A percentile compares a stretch with the other conserved stretches of the same genome.
Evolutionary conservation across 2,329 filamentous ascomycete species (phyloP).

Genomic region (Lachnum nothofagi): DNA sequence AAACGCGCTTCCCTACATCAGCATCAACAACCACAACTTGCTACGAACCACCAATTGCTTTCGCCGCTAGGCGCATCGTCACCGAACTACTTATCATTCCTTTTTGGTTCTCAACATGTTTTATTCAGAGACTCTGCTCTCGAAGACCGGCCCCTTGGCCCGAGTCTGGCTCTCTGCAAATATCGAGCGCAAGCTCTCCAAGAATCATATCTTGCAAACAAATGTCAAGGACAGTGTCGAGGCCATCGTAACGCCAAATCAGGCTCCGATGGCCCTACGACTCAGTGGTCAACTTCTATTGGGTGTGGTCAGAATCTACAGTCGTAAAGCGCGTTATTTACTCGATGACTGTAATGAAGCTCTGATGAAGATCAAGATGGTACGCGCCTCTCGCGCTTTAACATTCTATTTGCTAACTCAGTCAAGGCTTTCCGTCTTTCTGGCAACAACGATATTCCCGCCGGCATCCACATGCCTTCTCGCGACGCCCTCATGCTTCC

Average conservation of each 20-base stretch:
- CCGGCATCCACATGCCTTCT: conserved; percentile 72
- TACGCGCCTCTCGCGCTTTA: conserved; percentile 40
- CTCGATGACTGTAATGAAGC: conserved; percentile 97
- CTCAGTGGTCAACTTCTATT: conserved; percentile 90
- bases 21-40: conserved; percentile 10
- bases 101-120: conserved; percentile 63
- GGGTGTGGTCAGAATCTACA: conserved; percentile 96
- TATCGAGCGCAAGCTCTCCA: conserved; percentile 95
- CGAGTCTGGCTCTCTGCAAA: conserved; percentile 98
- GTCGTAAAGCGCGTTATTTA: conserved; percentile 91
- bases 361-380: conserved; percentile 97
- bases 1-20: conserved; percentile 20
- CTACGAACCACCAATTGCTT: conserved; percentile 14
- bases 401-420: conserved; percentile 33
- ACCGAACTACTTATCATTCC: conserved; percentile 16
- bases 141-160: conserved; percentile 94
- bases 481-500: conserved; percentile 83
- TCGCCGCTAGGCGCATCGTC: conserved; percentile 21
- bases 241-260: conserved; percentile 86
- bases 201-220: conserved; percentile 89
- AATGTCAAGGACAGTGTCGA: conserved; percentile 93
- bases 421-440: conserved; percentile 82
- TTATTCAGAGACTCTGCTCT: conserved; percentile 91
- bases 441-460: conserved; percentile 92
- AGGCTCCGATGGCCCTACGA: conserved; percentile 90